phyloP scores from a whole-genome alignment of 495 filamentous ascomycete genomes.

The Articulospora tetracladia region DNA sequence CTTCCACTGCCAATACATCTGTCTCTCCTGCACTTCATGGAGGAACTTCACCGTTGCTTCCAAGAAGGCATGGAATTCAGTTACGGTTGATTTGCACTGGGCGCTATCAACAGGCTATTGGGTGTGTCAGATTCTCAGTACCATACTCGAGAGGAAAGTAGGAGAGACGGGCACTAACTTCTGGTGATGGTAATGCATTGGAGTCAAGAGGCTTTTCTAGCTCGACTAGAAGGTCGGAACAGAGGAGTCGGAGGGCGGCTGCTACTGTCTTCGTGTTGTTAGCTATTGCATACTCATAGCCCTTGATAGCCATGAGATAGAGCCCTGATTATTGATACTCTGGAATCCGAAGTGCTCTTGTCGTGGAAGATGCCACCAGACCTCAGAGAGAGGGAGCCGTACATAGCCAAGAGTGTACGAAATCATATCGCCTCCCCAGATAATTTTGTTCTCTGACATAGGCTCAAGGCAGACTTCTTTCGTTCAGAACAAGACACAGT shows the following conservation, averaged over 20 bases:
- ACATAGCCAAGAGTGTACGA: too few species aligned
- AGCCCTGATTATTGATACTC: too few species aligned
- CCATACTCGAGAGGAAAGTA: too few species aligned
- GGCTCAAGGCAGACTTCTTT: too few species aligned
- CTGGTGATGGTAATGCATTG: background rate
- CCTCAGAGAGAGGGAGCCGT: too few species aligned
- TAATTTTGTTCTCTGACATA: too few species aligned
- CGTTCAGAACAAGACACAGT: too few species aligned
- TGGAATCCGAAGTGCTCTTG: too few species aligned
- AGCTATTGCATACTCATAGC: background rate
- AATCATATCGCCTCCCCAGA: too few species aligned
- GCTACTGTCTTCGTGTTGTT: slow-evolving; percentile 11
- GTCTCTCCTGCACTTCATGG: slow-evolving; percentile 16
- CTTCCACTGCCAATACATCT: slow-evolving; percentile 17
- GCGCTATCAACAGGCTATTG: too few species aligned
- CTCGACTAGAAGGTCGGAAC: slow-evolving; percentile 13
- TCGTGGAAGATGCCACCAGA: too few species aligned
- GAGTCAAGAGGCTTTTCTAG: slow-evolving; percentile 17
- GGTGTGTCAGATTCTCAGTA: too few species aligned
- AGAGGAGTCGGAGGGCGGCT: slow-evolving; percentile 13
- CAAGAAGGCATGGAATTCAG: slow-evolving; percentile 22
- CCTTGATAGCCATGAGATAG: background rate
- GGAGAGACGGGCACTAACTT: background rate
- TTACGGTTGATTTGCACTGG: slow-evolving; percentile 8
- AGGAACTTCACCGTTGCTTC: slow-evolving; percentile 19